Percentiles rank a stretch among this genome's conserved stretches.
phyloP scores from a whole-genome alignment of 2,329 filamentous ascomycete genomes.

The Myrmaecium sp. region DNA sequence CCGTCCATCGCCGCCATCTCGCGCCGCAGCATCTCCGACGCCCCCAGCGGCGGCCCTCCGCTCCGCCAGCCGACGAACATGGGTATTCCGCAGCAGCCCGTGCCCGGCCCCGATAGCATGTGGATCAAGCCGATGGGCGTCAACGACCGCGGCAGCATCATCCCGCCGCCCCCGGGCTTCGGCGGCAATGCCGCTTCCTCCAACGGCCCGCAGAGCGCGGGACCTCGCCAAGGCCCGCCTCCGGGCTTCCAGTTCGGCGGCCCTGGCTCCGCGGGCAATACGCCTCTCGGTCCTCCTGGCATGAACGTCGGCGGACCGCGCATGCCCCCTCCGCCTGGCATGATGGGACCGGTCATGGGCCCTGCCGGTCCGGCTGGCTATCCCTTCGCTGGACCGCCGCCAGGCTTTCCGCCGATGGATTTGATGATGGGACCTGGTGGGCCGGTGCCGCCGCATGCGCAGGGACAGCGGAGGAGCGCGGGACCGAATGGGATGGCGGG shows the following conservation, averaged over 20 bases:
- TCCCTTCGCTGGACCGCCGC: conserved; percentile 2
- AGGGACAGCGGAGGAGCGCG: conserved; percentile 2
- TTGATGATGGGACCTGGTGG: conserved; percentile 2
- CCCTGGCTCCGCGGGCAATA: conserved; percentile 18
- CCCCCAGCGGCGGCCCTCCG: conserved; percentile 10
- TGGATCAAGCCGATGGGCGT: conserved; percentile 3
- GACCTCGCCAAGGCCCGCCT: conserved; percentile 1
- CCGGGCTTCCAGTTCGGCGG: conserved; percentile 3
- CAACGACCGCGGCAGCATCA: conserved; percentile 3
- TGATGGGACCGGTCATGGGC: conserved; percentile 3
- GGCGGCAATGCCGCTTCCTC: conserved; percentile 3
- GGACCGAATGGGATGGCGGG: too few species aligned
- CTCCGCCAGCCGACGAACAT: conserved; percentile 21
- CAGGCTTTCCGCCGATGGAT: conserved; percentile 3
- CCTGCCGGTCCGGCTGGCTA: conserved; percentile 2
- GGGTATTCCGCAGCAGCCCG: conserved; percentile 23
- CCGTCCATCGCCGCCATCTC: conserved; percentile 14
- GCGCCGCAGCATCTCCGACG: conserved; percentile 19
- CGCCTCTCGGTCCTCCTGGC: conserved; percentile 20
- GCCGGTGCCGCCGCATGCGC: conserved; percentile 1
- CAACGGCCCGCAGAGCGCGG: conserved; percentile 1
- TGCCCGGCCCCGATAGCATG: conserved; percentile 14
- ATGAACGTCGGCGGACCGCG: conserved; percentile 8
- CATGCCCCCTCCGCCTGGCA: conserved; percentile 1
- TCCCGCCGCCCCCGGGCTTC: conserved; percentile 3